Evolutionary conservation across 768 basidiomycete genomes (phyloP), one percentile per base, ranked within the genome.

Genomic region (Termitomyces sp.): DNA sequence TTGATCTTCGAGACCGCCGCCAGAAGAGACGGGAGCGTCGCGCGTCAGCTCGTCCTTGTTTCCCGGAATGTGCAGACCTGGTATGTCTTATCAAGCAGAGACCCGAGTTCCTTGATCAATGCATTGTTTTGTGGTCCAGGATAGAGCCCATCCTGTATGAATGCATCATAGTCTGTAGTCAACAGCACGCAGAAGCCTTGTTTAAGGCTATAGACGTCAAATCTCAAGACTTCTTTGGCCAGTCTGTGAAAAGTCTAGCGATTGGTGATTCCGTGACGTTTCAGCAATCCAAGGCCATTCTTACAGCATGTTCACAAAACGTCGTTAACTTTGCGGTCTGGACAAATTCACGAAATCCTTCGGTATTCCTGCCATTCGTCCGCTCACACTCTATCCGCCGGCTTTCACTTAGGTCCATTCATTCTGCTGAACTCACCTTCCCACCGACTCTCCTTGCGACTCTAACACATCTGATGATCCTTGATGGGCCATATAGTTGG

Each of bases 101-200:
- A 37, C 7, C 1, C 2, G 3, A 5, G 14, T 27, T n/a, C 52
- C 37, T 11, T 6, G 17, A 37, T 30, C 10, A 16, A 40, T 42
- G 30, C 42, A 2, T 9, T 43, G 3, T 25, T 35, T 23, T 37
- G 19, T 14, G 21, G 2, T 34, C 2, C 25, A 70, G 69, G 67
- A 63, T 68, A 39, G 62, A 67, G 37, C 68, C 66, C 21, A 66
- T 70, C 27, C 56, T 70, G 11, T 70, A 70, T 35, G 61, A 66
- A 59, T 66, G 63, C 49, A 58, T 71, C 17, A 61, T 67, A 30
- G 30, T 70, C 45, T 66, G 60, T 10, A 63, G 53, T 43, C 50
- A 64, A 9, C 52, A 52, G 28, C 53, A 64, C 3, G 67, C 64
- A 10, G 48, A 47, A 2, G 57, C 57, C n/a, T 58, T 71, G 16